A percentile compares a stretch with the other conserved stretches of the same genome.
These are phyloP conservation scores for Aurantiochytrium sp. DNA, from an alignment of 108 stramenopile species.

Conservation along the genomic window DNA sequence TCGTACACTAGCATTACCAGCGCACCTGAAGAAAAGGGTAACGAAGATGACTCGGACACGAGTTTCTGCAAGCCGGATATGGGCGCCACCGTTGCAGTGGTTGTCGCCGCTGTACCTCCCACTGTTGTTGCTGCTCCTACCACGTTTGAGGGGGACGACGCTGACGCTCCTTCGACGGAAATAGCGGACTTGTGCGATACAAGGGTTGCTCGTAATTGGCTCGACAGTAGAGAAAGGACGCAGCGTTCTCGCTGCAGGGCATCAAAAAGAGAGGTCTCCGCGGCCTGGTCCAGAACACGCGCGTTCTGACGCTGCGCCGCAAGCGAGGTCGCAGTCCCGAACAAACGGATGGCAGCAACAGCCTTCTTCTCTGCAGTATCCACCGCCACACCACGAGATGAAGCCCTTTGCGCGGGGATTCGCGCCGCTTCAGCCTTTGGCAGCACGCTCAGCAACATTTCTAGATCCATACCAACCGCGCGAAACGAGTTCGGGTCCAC, in stretches of 20 bases:
- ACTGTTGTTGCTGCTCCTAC: no score
- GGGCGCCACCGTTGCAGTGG: no score
- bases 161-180: no score
- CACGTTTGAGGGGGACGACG: no score
- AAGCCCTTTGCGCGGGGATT: neutral
- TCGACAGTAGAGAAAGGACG: neutral
- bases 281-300: neutral
- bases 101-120: no score
- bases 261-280: neutral
- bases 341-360: neutral
- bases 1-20: neutral
- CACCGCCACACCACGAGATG: neutral
- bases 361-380: neutral
- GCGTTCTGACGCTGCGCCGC: neutral
- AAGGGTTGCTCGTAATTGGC: neutral
- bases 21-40: neutral
- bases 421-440: neutral
- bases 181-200: no score
- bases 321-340: neutral
- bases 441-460: neutral
- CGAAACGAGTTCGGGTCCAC: neutral
- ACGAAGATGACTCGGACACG: neutral
- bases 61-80: neutral
- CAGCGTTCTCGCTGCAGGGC: neutral
- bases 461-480: neutral